phyloP scores from a whole-genome alignment of 2,329 filamentous ascomycete genomes.

The Coniochaeta ligniaria region DNA sequence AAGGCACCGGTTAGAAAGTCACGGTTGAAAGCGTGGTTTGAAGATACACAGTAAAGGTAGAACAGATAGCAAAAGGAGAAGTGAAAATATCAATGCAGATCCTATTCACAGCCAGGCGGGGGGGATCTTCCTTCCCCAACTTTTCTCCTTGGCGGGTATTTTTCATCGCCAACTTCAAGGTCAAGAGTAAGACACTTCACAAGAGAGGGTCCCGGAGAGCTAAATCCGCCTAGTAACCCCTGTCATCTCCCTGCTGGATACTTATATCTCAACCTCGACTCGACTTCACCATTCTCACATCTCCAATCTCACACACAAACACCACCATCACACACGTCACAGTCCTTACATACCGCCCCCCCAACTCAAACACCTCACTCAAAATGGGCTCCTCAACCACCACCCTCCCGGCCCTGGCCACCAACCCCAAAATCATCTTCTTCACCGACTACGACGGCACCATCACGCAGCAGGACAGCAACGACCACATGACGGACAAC shows the following conservation, averaged over 20 bases:
- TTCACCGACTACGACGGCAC: constrained; percentile 99
- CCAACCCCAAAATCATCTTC: constrained; percentile 86
- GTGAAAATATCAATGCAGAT: too few relatives aligned
- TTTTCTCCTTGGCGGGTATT: too few relatives aligned
- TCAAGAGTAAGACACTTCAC: too few relatives aligned
- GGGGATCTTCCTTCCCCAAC: too few relatives aligned
- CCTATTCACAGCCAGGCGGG: too few relatives aligned
- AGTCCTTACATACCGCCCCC: not conserved
- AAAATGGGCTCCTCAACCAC: constrained; percentile 17
- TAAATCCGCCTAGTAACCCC: not conserved
- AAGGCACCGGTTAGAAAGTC: too few relatives aligned
- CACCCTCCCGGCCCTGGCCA: constrained; percentile 49
- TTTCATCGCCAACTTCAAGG: too few relatives aligned
- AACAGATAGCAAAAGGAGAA: too few relatives aligned
- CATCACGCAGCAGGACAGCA: constrained; percentile 67
- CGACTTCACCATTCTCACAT: not conserved
- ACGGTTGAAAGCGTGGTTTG: too few relatives aligned
- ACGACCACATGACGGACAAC: constrained; percentile 77
- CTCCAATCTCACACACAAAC: not conserved
- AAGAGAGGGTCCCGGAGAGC: too few relatives aligned
- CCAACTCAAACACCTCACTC: not conserved
- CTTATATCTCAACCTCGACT: not conserved
- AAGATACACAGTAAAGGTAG: too few relatives aligned
- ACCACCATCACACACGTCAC: not conserved
- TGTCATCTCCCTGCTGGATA: not conserved